Percentiles rank a stretch among this genome's conserved stretches.
Evolutionary conservation across 768 basidiomycete species (phyloP).

Genomic region (Leucocoprinus birnbaumii): DNA sequence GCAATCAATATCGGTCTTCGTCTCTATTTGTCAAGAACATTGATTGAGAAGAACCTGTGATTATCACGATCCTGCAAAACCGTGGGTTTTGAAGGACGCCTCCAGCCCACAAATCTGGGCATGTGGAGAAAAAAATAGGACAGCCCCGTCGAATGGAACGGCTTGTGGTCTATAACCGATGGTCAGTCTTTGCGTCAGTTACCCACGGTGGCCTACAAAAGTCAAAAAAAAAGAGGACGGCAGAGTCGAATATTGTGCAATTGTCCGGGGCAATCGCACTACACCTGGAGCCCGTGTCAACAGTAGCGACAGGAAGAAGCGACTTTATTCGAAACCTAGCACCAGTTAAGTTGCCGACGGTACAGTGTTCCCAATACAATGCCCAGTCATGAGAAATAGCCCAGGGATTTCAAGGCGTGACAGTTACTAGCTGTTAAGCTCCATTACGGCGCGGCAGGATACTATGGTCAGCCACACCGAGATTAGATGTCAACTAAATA

Average conservation of each 20-base stretch:
- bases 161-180: background rate
- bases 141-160: background rate
- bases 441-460: slow-evolving; percentile 6
- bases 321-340: too few relatives aligned
- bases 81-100: slow-evolving; percentile 18
- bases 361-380: too few relatives aligned
- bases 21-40: slow-evolving; percentile 7
- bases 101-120: background rate
- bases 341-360: too few relatives aligned
- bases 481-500: background rate
- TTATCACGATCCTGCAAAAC: slow-evolving; percentile 17
- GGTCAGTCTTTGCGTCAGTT: too few relatives aligned
- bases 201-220: too few relatives aligned
- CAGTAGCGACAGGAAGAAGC: too few relatives aligned
- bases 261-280: too few relatives aligned
- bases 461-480: background rate
- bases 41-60: slow-evolving; percentile 5
- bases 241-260: too few relatives aligned
- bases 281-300: too few relatives aligned
- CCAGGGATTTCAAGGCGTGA: background rate
- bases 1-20: background rate
- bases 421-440: background rate
- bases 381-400: slow-evolving; percentile 3
- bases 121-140: slow-evolving; percentile 8
- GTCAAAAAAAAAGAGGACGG: too few relatives aligned